A percentile compares a stretch with the other conserved stretches of the same genome.
Conservation (phyloP, 2,329 filamentous ascomycete genomes). For the Atkinsonella hypoxylon region DNA sequence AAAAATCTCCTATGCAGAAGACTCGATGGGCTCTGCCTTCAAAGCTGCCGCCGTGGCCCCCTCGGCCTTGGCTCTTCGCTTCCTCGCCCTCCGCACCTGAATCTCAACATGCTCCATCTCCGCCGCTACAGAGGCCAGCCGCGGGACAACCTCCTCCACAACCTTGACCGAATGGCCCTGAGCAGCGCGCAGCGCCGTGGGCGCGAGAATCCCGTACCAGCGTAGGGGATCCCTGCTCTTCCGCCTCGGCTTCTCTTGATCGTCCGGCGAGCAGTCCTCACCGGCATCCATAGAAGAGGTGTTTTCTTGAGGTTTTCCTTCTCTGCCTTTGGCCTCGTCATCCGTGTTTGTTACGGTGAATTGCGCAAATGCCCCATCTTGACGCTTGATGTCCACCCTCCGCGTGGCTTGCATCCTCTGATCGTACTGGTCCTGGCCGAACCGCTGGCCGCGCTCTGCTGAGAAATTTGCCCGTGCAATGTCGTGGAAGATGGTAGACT, state of each 20-base stretch:
- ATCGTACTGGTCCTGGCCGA: constrained; percentile 61
- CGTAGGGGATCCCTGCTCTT: constrained; percentile 32
- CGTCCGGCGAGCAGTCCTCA: not conserved
- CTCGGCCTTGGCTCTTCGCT: constrained; percentile 38
- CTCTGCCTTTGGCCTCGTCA: constrained; percentile 1
- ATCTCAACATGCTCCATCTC: constrained; percentile 56
- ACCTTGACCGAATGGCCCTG: constrained; percentile 45
- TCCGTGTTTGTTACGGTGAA: not conserved
- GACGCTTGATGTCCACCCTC: constrained; percentile 9
- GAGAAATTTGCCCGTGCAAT: constrained; percentile 68
- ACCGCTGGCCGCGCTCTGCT: constrained; percentile 49
- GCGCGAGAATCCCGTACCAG: constrained; percentile 45
- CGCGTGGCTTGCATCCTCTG: constrained; percentile 55
- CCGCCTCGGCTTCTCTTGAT: not conserved
- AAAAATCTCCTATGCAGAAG: not conserved
- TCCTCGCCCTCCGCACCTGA: constrained; percentile 50
- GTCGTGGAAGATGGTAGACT: constrained; percentile 43
- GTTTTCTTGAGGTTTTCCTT: not conserved
- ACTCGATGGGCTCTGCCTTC: not conserved
- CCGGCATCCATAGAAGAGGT: constrained; percentile 3
- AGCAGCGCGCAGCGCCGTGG: constrained; percentile 40
- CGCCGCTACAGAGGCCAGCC: constrained; percentile 42
- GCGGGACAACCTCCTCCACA: constrained; percentile 45
- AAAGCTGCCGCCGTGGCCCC: not conserved
- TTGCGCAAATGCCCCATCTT: not conserved